Evolutionary conservation across 1,284 basidiomycete genomes (phyloP).

Genomic region (Boletus sp.): DNA sequence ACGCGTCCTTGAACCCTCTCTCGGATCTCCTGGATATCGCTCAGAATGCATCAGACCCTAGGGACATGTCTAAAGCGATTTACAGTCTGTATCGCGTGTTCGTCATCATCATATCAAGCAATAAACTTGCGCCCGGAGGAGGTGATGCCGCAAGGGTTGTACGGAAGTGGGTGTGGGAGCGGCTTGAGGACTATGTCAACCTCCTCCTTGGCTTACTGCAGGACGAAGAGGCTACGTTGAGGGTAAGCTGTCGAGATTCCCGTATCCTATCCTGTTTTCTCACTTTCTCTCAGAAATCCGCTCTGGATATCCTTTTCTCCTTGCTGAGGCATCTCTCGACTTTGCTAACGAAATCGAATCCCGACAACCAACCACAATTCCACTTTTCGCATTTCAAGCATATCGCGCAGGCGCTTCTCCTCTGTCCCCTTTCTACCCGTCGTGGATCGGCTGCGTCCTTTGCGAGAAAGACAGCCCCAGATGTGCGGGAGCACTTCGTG

Average conservation of each 20-base stretch:
- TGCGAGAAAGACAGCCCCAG: conserved; percentile 44
- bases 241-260: conserved; percentile 40
- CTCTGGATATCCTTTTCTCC: conserved; percentile 77
- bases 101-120: conserved; percentile 57
- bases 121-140: conserved; percentile 48
- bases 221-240: conserved; percentile 63
- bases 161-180: conserved; percentile 71
- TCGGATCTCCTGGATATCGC: conserved; percentile 70
- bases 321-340: conserved; percentile 75
- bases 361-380: conserved; percentile 52
- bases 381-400: conserved; percentile 67
- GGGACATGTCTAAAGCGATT: conserved; percentile 67
- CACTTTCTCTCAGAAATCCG: conserved; percentile 52
- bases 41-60: conserved; percentile 40
- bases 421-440: conserved; percentile 56
- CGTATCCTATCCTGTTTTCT: not conserved
- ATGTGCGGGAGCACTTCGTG: conserved; percentile 63
- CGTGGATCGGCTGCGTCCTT: conserved; percentile 17
- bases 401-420: conserved; percentile 57
- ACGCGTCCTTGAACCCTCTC: conserved; percentile 73
- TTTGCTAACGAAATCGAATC: conserved; percentile 45
- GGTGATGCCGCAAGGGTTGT: conserved; percentile 62
- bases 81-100: conserved; percentile 84
- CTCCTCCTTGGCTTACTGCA: conserved; percentile 67
- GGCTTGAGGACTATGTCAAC: conserved; percentile 62